phyloP scores from a whole-genome alignment of 2,329 filamentous ascomycete species.

The Claviceps monticola region DNA sequence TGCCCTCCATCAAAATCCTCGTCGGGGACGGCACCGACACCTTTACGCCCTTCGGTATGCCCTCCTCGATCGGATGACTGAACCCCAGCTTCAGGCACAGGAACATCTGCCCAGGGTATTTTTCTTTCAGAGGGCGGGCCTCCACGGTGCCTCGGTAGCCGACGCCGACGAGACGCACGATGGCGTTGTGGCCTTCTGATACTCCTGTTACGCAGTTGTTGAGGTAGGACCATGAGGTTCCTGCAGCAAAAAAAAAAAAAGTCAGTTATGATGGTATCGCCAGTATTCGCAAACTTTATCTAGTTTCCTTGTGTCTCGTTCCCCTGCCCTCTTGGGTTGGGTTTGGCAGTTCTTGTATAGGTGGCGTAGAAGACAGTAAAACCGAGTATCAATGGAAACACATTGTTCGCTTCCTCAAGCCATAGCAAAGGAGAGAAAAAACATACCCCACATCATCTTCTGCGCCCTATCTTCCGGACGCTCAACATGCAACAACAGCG shows the following conservation, averaged over 20 bases:
- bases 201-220: constrained; percentile 87
- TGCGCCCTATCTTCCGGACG: constrained; percentile 59
- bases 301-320: background rate
- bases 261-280: background rate
- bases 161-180: constrained; percentile 85
- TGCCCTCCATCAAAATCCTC: constrained; percentile 76
- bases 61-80: constrained; percentile 87
- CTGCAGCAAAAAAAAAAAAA: constrained; percentile 27
- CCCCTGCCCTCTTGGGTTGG: too few relatives aligned
- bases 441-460: constrained; percentile 87
- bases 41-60: constrained; percentile 67
- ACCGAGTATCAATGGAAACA: too few relatives aligned
- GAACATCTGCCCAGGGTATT: constrained; percentile 74
- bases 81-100: constrained; percentile 92
- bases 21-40: constrained; percentile 86
- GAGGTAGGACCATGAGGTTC: constrained; percentile 79
- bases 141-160: constrained; percentile 89
- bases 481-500: constrained; percentile 54
- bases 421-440: background rate
- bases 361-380: too few relatives aligned
- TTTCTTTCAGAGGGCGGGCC: constrained; percentile 55
- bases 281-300: too few relatives aligned
- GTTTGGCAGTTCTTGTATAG: too few relatives aligned
- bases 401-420: too few relatives aligned
- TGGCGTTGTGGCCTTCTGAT: constrained; percentile 88